These are phyloP conservation scores for Gossypium lobatum DNA, from an alignment of 441 rosid species.

Conservation along the genomic window DNA sequence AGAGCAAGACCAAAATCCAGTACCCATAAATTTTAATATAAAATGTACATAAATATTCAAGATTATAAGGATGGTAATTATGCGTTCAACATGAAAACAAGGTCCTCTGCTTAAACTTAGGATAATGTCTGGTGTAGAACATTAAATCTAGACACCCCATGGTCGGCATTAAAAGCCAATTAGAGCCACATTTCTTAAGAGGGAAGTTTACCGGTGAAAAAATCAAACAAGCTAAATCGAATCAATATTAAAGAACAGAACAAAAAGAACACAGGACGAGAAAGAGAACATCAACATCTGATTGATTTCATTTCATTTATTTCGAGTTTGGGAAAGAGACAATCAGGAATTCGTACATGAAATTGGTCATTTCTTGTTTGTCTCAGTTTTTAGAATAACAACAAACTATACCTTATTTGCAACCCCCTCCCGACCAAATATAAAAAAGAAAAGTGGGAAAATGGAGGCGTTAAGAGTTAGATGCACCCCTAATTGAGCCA, in stretches of 20 bases:
- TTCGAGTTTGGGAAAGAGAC: neutral
- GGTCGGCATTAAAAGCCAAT: neutral
- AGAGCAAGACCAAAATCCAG: neutral
- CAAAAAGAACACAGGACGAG: neutral
- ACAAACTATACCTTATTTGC: neutral
- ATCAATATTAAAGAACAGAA: neutral
- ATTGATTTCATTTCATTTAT: neutral
- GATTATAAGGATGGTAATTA: neutral
- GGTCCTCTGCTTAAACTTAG: neutral
- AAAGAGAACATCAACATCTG: constrained; percentile 8
- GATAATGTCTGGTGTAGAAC: neutral
- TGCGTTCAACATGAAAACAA: neutral
- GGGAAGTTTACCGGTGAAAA: neutral
- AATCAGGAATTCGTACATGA: neutral
- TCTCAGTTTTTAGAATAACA: neutral
- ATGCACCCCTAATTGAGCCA: neutral
- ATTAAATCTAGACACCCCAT: neutral
- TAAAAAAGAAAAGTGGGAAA: neutral
- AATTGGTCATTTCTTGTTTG: constrained; percentile 1
- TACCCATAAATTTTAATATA: neutral
- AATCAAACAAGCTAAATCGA: neutral
- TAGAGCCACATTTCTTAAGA: neutral
- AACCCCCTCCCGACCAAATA: neutral
- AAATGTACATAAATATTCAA: neutral
- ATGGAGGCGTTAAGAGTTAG: neutral